Evolutionary conservation across 2,329 filamentous ascomycete genomes (phyloP), one percentile per base, ranked within the genome.

Genomic region (Trichothecium roseum): DNA sequence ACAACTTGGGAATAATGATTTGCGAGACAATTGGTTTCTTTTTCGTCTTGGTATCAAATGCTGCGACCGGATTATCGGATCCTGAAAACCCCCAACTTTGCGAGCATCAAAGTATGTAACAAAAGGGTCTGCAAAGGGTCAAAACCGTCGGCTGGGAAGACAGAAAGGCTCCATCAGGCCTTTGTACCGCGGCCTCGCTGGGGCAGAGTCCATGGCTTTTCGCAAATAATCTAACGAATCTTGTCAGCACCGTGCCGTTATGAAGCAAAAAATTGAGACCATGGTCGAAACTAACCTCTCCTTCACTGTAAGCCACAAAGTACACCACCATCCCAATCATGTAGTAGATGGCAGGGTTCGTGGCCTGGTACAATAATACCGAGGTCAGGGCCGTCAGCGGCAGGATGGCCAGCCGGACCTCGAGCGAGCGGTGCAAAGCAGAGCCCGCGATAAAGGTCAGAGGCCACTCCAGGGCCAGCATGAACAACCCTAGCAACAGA

Each of bases 291-390:
- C 81, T 54, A 62, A 94, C 88, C 80, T 98, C 91, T 60, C 91
- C 91, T 60, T 98, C 89, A 51, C 82, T 91, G 52, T 93, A 96
- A 2, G 85, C 91, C 88, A 88, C 95, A 51, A 96, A 94, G 60
- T 96, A 98, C 12, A 91, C 80, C 7, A 66, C 69, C 63, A 93
- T 79, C 15, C 81, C 89, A 42, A 95, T 74, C 18, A 93, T 56
- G 56, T 96, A 95, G 63, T 96, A 98, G 35, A 96, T 63, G 4
- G 85, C 91, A 3, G 89, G 72, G 55, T 98, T 94, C 18, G 88
- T 94, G 39, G 78, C 84, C 59, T 96, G 91, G 57, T 98, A 98
- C 43, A 94, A 66, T 43, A 98, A 68, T 18, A 81, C 68, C 5
- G 84, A 78, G 15, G 79, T 67, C 29, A 96, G 66, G 8, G 82